Base-by-base conservation (phyloP, 441 rosid genomes). In the Euphorbia celastroides region DNA sequence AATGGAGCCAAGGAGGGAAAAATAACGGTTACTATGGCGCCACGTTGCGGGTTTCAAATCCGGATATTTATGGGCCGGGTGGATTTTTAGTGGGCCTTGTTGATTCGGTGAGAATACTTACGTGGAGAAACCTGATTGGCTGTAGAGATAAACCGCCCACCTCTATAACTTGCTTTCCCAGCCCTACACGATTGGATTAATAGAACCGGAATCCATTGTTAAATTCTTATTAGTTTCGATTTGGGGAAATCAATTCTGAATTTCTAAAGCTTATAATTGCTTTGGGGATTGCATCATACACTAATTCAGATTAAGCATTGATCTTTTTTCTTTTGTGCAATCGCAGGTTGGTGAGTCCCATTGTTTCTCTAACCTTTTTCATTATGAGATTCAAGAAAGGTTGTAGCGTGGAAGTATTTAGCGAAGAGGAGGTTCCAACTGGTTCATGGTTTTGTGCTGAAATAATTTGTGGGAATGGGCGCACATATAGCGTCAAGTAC, bases 311-410 rank as follows among this genome's bases (percentile, higher is more conserved):
- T 22, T 22, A 5, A 54, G 23, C 16, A 11, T 25, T 27, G n/a
- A n/a, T 25, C 5, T 36, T 2, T 52, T 54, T 30, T 19, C 14
- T 56, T 12, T 25, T 60, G 34, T 34, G 48, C 26, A 7, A 22
- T 42, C 52, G 27, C 60, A 72, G 75, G 27, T 62, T 44, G 62
- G 48, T 48, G 60, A 50, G 23, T 55, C 54, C 38, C 26, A 57
- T 16, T 23, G 2, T 9, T 44, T 46, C 25, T 36, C 68, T 17
- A 50, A 28, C 34, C 52, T 14, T 38, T 51, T 50, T n/a, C 31
- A 74, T 58, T 44, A 78, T 81, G 86, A 76, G 81, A 56, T 77
- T 78, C 73, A 78, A 48, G 66, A 79, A 75, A 69, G 84, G 86
- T 11, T 67, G 57, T 62, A 81, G 74, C 56, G 84, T 84, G 54